Conservation (phyloP, 1,139 yeast species). For the Candida sp. region DNA sequence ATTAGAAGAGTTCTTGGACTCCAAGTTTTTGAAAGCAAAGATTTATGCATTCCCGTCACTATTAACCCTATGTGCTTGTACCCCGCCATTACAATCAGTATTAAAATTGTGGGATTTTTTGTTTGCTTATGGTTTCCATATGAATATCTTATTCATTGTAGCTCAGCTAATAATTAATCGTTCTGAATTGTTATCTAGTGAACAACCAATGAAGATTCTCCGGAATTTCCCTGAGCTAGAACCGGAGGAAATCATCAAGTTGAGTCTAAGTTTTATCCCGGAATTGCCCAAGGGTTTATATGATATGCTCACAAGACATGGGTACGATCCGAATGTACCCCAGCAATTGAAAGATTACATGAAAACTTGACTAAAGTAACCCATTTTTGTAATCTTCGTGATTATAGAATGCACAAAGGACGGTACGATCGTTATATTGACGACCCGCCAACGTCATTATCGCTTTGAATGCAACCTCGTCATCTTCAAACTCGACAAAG, state of each 20-base stretch:
- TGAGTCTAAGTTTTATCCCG: slow-evolving; percentile 79
- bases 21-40: slow-evolving; percentile 73
- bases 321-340: slow-evolving; percentile 55
- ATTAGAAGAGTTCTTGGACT: slow-evolving; percentile 55
- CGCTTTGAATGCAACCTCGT: slow-evolving; percentile 54
- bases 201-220: slow-evolving; percentile 71
- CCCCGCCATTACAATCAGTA: slow-evolving; percentile 79
- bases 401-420: slow-evolving; percentile 63
- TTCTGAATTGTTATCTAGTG: slow-evolving; percentile 51
- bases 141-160: slow-evolving; percentile 80
- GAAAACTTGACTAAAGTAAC: slow-evolving; percentile 9
- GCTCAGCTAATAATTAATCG: slow-evolving; percentile 79
- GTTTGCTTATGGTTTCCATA: slow-evolving; percentile 88
- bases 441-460: slow-evolving; percentile 65
- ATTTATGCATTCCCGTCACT: slow-evolving; percentile 90
- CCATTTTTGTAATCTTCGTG: slow-evolving; percentile 49
- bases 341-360: slow-evolving; percentile 27
- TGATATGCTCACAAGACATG: slow-evolving; percentile 68
- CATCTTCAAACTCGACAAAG: slow-evolving; percentile 59
- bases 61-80: slow-evolving; percentile 83
- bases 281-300: slow-evolving; percentile 69
- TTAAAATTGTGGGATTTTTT: slow-evolving; percentile 85
- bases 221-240: slow-evolving; percentile 72
- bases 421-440: slow-evolving; percentile 65
- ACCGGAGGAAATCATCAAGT: slow-evolving; percentile 72